These are phyloP conservation scores for Leucosporidium yakuticum DNA, from an alignment of 768 basidiomycete genomes.

Conservation along the genomic window DNA sequence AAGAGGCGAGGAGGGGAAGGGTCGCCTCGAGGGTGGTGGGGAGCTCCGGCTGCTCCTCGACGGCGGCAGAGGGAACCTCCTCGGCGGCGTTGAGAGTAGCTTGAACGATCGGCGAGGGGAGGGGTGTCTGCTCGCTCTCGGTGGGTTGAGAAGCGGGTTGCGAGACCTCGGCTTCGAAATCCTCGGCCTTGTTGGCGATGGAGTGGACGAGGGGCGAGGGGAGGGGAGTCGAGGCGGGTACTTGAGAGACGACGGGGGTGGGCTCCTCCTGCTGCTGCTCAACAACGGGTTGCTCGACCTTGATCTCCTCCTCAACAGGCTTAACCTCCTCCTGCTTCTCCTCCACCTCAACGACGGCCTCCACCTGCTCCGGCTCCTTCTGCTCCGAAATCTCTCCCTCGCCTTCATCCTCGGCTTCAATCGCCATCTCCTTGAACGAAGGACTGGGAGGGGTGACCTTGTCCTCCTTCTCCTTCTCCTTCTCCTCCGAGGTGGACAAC, in stretches of 20 bases:
- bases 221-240: no score
- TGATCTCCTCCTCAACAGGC: background rate
- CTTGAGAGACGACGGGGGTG: background rate
- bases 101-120: no score
- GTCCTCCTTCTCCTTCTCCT: background rate
- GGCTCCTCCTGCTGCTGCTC: background rate
- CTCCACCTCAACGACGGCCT: no score
- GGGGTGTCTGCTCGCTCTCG: no score
- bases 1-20: no score
- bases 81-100: background rate
- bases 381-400: constrained; percentile 10
- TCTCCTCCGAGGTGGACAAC: background rate
- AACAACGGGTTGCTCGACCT: background rate
- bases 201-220: no score
- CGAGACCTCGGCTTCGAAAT: no score
- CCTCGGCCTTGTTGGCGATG: no score
- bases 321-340: background rate
- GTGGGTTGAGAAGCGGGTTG: no score
- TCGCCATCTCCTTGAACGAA: constrained; percentile 1
- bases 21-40: background rate
- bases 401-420: constrained; percentile 11
- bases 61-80: background rate
- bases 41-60: background rate
- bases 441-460: background rate
- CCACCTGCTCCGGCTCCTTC: background rate